Evolutionary conservation across 495 filamentous ascomycete genomes (phyloP).

Genomic region (Xylaria sp.): DNA sequence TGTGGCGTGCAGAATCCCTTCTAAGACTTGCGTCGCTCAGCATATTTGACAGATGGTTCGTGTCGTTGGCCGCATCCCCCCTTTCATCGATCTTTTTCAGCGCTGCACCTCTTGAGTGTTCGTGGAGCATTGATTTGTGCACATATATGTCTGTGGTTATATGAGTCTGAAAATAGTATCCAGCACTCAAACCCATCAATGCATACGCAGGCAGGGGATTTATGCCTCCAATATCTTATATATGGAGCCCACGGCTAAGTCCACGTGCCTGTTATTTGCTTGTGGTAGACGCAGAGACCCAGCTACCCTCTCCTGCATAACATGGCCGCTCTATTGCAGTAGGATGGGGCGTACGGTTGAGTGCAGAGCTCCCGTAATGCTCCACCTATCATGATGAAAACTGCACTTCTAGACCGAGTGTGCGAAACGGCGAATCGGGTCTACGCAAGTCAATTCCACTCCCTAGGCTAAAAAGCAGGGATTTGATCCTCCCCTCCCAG

Average conservation of each 20-base stretch:
- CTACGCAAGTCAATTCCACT: slow-evolving; percentile 77
- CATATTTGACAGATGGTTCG: not conserved
- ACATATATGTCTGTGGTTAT: not conserved
- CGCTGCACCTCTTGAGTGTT: not conserved
- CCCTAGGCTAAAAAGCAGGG: slow-evolving; percentile 89
- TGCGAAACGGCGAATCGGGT: slow-evolving; percentile 71
- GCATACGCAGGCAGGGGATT: not conserved
- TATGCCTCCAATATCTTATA: not conserved
- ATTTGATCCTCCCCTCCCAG: slow-evolving; percentile 95
- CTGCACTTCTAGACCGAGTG: slow-evolving; percentile 85
- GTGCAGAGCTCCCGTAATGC: not conserved
- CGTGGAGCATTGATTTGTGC: not conserved
- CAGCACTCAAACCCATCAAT: not conserved
- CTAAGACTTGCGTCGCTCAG: not conserved
- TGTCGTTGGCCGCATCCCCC: not conserved
- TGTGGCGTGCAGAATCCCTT: not conserved
- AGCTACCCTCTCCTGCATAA: not conserved
- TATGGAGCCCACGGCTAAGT: slow-evolving; percentile 4
- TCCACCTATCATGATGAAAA: slow-evolving; percentile 79
- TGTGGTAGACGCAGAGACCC: not conserved
- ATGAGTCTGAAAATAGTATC: slow-evolving; percentile 2
- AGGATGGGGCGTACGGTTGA: not conserved
- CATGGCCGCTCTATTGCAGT: not conserved
- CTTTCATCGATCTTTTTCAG: not conserved
- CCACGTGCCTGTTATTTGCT: not conserved